A percentile compares a stretch with the other conserved stretches of the same genome.
These are phyloP conservation scores for Jatropha curcas DNA, from an alignment of 345 rosid genomes.

Conservation along the genomic window DNA sequence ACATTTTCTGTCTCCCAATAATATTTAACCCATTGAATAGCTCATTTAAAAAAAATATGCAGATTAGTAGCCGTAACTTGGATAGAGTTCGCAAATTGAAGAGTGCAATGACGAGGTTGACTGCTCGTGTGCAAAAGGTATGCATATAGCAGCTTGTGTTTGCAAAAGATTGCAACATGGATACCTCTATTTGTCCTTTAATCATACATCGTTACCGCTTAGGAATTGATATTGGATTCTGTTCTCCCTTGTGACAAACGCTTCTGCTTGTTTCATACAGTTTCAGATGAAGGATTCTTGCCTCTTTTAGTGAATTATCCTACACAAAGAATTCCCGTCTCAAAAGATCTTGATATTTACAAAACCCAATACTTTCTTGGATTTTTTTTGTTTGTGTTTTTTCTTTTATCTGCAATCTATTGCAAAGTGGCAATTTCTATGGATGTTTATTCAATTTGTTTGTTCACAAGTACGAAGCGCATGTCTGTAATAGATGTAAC, in stretches of 20 bases:
- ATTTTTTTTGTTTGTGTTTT: too few species aligned
- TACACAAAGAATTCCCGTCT: too few species aligned
- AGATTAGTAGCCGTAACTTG: constrained; percentile 96
- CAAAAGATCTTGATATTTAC: too few species aligned
- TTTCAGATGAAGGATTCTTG: too few species aligned
- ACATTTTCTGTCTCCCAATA: background rate
- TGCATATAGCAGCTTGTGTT: background rate
- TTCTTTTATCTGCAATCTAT: too few species aligned
- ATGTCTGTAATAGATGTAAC: too few species aligned
- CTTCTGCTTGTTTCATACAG: too few species aligned
- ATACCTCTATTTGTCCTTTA: background rate
- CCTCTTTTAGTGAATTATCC: background rate
- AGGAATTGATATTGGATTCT: background rate
- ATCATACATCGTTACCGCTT: background rate
- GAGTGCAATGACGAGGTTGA: constrained; percentile 95
- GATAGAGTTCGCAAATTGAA: constrained; percentile 94
- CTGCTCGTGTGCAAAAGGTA: constrained; percentile 97
- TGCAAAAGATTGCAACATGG: constrained; percentile 9
- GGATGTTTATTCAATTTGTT: too few species aligned
- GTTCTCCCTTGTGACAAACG: background rate
- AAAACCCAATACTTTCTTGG: too few species aligned
- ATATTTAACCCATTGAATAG: background rate
- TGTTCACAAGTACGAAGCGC: too few species aligned
- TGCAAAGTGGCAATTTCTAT: too few species aligned
- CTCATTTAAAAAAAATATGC: constrained; percentile 19